Conservation (phyloP, 768 basidiomycete genomes). For the Hemileccinum rubropunctum region DNA sequence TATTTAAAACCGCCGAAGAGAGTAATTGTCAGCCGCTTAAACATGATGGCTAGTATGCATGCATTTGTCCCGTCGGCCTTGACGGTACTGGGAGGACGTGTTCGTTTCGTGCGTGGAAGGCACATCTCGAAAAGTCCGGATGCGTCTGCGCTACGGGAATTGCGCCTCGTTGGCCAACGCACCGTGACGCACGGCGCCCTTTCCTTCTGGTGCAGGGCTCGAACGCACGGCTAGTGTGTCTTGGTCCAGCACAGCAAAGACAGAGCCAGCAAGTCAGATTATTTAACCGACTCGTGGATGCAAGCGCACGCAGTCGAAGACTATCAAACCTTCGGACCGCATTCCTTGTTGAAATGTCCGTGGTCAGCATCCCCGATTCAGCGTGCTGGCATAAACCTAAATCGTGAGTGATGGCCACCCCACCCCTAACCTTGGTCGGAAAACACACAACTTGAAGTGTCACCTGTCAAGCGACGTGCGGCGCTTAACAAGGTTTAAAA, state of each 20-base stretch:
- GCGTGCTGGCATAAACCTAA: conserved; percentile 1
- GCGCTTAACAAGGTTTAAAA: background rate
- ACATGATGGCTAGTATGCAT: no score
- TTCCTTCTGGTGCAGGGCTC: no score
- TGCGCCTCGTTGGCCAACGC: no score
- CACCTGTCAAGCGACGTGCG: background rate
- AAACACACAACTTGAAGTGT: background rate
- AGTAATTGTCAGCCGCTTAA: no score
- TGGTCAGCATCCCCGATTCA: background rate
- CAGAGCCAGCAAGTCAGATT: no score
- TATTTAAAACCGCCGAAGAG: no score
- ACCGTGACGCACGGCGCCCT: no score
- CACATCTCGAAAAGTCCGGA: background rate
- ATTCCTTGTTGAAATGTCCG: no score
- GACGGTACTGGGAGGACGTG: background rate
- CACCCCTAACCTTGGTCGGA: background rate
- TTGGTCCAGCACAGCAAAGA: no score
- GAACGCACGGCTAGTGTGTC: no score
- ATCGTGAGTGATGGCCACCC: background rate
- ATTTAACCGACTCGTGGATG: background rate
- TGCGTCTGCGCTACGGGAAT: background rate
- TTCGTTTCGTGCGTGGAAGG: background rate
- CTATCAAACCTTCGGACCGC: no score
- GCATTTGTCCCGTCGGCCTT: no score
- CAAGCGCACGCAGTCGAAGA: background rate